phyloP scores from a whole-genome alignment of 768 basidiomycete genomes.

The Lactarius akahatsu region DNA sequence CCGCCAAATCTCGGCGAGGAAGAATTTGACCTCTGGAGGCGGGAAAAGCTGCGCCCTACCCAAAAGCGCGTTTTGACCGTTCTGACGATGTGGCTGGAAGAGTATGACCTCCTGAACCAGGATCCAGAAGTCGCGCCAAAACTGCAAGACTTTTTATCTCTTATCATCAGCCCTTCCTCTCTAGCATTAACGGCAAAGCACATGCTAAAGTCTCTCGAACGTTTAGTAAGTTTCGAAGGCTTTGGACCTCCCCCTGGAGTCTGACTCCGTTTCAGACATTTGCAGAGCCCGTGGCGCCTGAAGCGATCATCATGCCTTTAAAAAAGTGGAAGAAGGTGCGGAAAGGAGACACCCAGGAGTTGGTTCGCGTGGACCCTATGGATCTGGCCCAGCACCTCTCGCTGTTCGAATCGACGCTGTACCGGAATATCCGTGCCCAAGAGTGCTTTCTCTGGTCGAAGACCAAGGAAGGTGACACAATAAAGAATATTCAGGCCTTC shows the following conservation, averaged over 20 bases:
- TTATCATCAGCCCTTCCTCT: slow-evolving; percentile 39
- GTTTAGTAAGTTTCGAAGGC: slow-evolving; percentile 45
- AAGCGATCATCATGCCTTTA: slow-evolving; percentile 16
- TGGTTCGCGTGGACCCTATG: slow-evolving; percentile 62
- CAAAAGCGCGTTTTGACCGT: slow-evolving; percentile 60
- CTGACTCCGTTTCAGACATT: slow-evolving; percentile 22
- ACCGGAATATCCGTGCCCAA: slow-evolving; percentile 63
- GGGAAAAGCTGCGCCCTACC: slow-evolving; percentile 58
- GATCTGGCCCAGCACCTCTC: slow-evolving; percentile 81
- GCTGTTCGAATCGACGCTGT: slow-evolving; percentile 68
- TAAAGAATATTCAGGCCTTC: slow-evolving; percentile 52
- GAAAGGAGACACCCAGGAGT: slow-evolving; percentile 55
- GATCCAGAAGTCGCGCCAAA: slow-evolving; percentile 59
- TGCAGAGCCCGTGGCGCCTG: slow-evolving; percentile 18
- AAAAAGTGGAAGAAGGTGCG: slow-evolving; percentile 43
- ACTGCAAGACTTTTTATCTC: slow-evolving; percentile 54
- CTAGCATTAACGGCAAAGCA: slow-evolving; percentile 47
- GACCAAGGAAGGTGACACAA: slow-evolving; percentile 37
- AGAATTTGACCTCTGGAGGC: slow-evolving; percentile 66
- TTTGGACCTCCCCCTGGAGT: not conserved
- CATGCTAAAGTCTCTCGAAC: slow-evolving; percentile 53
- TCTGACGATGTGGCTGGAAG: slow-evolving; percentile 60
- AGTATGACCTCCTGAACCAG: slow-evolving; percentile 60
- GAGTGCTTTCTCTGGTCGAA: slow-evolving; percentile 72
- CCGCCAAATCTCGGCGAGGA: slow-evolving; percentile 46